Percentiles rank a stretch among this genome's conserved stretches.
Conservation (phyloP, 805 yeast species). For the Candida cerambycidarum region DNA sequence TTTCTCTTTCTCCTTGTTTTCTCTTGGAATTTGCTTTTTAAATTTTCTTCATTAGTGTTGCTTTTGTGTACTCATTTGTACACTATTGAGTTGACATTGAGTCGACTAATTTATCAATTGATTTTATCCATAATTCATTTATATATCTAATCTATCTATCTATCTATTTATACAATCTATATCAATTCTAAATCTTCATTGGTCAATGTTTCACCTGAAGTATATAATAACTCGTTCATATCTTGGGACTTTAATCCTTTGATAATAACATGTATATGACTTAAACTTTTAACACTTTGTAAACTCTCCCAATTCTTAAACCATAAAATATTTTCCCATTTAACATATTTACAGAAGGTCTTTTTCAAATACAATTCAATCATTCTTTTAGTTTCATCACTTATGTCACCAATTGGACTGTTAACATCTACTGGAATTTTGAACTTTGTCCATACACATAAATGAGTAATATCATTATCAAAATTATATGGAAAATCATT, state of each 20-base stretch:
- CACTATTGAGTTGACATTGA: too few relatives aligned
- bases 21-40: background rate
- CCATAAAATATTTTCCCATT: constrained; percentile 52
- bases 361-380: constrained; percentile 47
- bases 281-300: constrained; percentile 65
- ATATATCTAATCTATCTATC: background rate
- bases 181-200: constrained; percentile 10
- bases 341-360: constrained; percentile 48
- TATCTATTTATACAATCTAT: background rate
- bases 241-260: constrained; percentile 35
- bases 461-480: constrained; percentile 50
- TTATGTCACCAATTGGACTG: constrained; percentile 52
- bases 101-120: too few relatives aligned
- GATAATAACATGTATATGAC: constrained; percentile 69
- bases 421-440: constrained; percentile 52
- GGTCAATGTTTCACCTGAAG: constrained; percentile 18
- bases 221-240: constrained; percentile 16
- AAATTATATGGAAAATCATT: constrained; percentile 73
- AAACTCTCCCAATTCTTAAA: constrained; percentile 69
- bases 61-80: too few relatives aligned
- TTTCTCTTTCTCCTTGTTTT: background rate
- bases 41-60: background rate
- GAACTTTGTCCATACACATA: constrained; percentile 68
- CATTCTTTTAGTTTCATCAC: constrained; percentile 35
- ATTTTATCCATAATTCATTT: too few relatives aligned